These are phyloP conservation scores for Nemania sp. DNA, from an alignment of 2,329 filamentous ascomycete genomes.

Conservation along the genomic window DNA sequence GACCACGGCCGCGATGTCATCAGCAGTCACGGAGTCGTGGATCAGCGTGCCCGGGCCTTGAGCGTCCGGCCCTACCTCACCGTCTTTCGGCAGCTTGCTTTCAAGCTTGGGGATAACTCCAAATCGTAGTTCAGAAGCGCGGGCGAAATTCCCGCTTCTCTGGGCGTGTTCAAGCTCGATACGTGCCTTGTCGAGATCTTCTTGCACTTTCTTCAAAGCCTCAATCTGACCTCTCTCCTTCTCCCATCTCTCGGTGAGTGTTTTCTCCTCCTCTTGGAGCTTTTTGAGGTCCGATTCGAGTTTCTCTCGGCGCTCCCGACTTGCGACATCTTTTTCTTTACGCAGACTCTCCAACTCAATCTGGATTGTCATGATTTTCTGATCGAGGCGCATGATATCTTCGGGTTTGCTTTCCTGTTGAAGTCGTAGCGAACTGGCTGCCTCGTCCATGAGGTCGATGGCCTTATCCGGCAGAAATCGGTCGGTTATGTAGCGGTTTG, in stretches of 20 bases:
- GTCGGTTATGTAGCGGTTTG: conserved; percentile 95
- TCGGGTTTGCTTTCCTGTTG: conserved; percentile 98
- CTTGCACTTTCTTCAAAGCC: conserved; percentile 82
- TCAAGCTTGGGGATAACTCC: conserved; percentile 83
- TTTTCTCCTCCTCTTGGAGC: conserved; percentile 76
- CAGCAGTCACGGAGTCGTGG: conserved; percentile 91
- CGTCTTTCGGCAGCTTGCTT: conserved; percentile 77
- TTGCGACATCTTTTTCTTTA: conserved; percentile 91
- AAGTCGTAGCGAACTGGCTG: conserved; percentile 83
- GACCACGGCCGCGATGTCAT: conserved; percentile 92
- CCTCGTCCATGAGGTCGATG: conserved; percentile 95
- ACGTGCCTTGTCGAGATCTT: conserved; percentile 83
- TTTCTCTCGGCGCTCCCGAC: conserved; percentile 84
- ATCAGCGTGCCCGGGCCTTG: conserved; percentile 64
- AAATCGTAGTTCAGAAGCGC: conserved; percentile 89
- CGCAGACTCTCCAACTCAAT: conserved; percentile 94
- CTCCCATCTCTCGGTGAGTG: conserved; percentile 83
- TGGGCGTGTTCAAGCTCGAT: conserved; percentile 88
- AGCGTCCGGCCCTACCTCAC: conserved; percentile 46
- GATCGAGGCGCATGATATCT: conserved; percentile 87
- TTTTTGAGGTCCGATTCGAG: conserved; percentile 76
- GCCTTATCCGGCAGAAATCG: conserved; percentile 96
- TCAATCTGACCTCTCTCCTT: conserved; percentile 86
- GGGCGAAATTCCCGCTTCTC: conserved; percentile 83
- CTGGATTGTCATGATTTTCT: conserved; percentile 95